Percentiles rank a stretch among this genome's conserved stretches.
These are phyloP conservation scores for Pythium myriotylum DNA, from an alignment of 352 stramenopile genomes.

Conservation along the genomic window DNA sequence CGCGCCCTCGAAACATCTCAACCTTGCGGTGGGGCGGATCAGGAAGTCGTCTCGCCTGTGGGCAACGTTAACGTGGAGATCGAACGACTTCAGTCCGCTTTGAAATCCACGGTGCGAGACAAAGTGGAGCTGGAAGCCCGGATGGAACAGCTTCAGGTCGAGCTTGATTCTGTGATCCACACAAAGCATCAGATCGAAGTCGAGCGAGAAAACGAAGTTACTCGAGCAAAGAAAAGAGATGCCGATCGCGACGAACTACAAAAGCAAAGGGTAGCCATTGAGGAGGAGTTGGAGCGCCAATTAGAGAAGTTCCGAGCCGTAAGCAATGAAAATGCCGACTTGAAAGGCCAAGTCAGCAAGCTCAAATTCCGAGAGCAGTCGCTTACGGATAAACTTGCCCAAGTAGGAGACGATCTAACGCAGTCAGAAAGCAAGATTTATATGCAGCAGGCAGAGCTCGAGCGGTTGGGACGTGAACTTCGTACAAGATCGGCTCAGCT, in stretches of 20 bases:
- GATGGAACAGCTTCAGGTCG: constrained; percentile 28
- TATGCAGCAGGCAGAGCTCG: constrained; percentile 26
- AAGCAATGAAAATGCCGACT: constrained; percentile 31
- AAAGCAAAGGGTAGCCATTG: constrained; percentile 32
- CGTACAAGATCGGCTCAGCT: constrained; percentile 23
- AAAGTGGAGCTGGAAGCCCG: constrained; percentile 40
- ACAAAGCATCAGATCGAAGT: constrained; percentile 37
- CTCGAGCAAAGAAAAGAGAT: constrained; percentile 38
- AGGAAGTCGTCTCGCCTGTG: constrained; percentile 16
- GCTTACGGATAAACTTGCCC: constrained; percentile 33
- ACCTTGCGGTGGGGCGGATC: constrained; percentile 18
- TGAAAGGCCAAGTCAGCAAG: constrained; percentile 40
- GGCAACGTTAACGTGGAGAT: constrained; percentile 52
- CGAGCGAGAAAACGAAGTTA: constrained; percentile 27
- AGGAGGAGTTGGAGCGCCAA: constrained; percentile 37
- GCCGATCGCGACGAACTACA: constrained; percentile 33
- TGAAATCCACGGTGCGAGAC: constrained; percentile 39
- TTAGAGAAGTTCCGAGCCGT: constrained; percentile 32
- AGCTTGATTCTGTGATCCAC: constrained; percentile 35
- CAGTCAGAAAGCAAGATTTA: constrained; percentile 26
- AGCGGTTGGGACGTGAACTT: constrained; percentile 22
- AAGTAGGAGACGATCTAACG: constrained; percentile 32
- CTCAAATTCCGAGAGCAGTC: constrained; percentile 48
- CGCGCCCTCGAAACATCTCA: constrained; percentile 6
- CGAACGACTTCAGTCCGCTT: constrained; percentile 43